Conservation (phyloP, 2,329 filamentous ascomycete species). For the Colletotrichum plurivorum region DNA sequence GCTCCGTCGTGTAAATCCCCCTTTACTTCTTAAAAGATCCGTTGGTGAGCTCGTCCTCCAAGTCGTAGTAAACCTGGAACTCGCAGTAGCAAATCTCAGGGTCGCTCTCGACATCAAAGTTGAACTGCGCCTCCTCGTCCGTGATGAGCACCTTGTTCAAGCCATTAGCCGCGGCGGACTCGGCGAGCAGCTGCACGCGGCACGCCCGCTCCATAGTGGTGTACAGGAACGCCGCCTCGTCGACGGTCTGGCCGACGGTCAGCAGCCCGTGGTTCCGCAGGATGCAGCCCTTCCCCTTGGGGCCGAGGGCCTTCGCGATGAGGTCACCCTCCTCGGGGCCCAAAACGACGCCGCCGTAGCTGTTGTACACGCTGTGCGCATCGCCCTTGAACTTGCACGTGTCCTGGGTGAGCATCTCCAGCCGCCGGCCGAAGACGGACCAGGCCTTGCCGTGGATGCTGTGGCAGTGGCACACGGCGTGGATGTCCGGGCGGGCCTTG, state of each 20-base stretch:
- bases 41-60: slow-evolving; percentile 37
- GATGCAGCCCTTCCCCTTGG: slow-evolving; percentile 71
- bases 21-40: slow-evolving; percentile 37
- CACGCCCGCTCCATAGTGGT: slow-evolving; percentile 77
- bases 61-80: slow-evolving; percentile 42
- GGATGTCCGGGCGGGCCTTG: slow-evolving; percentile 74
- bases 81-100: slow-evolving; percentile 43
- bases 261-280: slow-evolving; percentile 79
- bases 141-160: slow-evolving; percentile 54
- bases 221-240: slow-evolving; percentile 80
- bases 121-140: slow-evolving; percentile 58
- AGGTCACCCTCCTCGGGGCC: slow-evolving; percentile 73
- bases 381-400: slow-evolving; percentile 73
- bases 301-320: slow-evolving; percentile 74
- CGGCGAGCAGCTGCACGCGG: slow-evolving; percentile 76
- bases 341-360: slow-evolving; percentile 66
- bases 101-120: slow-evolving; percentile 41
- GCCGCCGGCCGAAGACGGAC: slow-evolving; percentile 71
- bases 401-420: slow-evolving; percentile 79
- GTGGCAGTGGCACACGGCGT: slow-evolving; percentile 79
- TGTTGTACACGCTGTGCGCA: slow-evolving; percentile 74
- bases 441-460: slow-evolving; percentile 76
- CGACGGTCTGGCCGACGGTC: slow-evolving; percentile 78
- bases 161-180: slow-evolving; percentile 55
- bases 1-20: neutral